Evolutionary conservation across 768 basidiomycete genomes (phyloP), one percentile per base, ranked within the genome.

Genomic region (Tulasnella sp.): DNA sequence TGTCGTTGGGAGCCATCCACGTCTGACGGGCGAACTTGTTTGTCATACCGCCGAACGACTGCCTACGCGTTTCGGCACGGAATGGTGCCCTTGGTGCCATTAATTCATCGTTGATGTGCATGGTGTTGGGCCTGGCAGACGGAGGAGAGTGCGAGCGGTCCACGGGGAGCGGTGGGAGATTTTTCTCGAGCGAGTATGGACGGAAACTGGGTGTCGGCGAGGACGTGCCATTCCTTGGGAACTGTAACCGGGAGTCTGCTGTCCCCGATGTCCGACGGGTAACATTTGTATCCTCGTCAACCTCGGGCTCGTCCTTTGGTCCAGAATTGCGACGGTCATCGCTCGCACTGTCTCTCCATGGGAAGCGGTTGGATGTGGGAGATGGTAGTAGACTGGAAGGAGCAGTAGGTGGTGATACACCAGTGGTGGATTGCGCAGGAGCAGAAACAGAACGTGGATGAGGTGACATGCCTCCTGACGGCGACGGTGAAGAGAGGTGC

Each of bases 361-460:
- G 52, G 50, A 59, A 61, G 11, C 57, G 60, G 32, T 81, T 84
- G 61, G 84, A 85, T 61, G 79, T 78, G 41, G 84, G 84, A 60
- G 86, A 86, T 35, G 86, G 84, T 52, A 84, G 71, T 60, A 79
- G 68, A 69, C 82, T 86, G 63, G 86, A 84, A 21, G 84, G 79
- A 64, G 82, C 82, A 48, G 85, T 83, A 57, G 83, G 77, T 54
- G 84, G 81, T 41, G 84, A 85, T 72, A 82, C 76, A 71, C 79
- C 80, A 63, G 77, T 73, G 21, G 45, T 40, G 27, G 43, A 59
- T 9, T 6, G 31, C 14, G 29, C 49, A 3, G 61, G 61, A 1
- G 49, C 50, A 4, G 63, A 50, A 15, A 31, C 59, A 11, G 60
- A 59, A 23, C 57, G 60, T 11, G 63, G 57, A 49, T 61, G 60